Conservation (phyloP, 2,329 filamentous ascomycete species). For the Alternaria gaisen region DNA sequence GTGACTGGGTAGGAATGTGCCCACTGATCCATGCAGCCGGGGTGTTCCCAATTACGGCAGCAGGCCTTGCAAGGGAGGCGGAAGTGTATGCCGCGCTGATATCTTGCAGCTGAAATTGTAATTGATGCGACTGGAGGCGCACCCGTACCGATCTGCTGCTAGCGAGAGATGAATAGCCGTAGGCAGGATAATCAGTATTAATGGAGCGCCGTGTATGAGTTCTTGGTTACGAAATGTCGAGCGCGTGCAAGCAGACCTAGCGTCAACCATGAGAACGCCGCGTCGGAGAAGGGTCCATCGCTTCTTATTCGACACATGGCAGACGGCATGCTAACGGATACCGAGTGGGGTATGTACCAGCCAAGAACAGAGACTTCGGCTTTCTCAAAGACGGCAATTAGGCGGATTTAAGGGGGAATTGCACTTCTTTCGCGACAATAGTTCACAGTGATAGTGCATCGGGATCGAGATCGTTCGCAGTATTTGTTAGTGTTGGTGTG, state of each 20-base stretch:
- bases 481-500: neutral
- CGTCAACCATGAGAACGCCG: neutral
- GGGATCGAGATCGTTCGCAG: neutral
- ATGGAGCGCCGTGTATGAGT: neutral
- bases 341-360: neutral
- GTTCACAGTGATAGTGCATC: slow-evolving; percentile 1
- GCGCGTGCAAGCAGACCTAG: neutral
- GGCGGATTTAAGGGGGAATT: neutral
- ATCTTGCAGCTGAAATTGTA: neutral
- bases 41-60: slow-evolving; percentile 2
- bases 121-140: neutral
- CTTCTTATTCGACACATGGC: neutral
- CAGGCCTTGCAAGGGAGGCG: neutral
- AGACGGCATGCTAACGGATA: neutral
- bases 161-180: neutral
- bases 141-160: neutral
- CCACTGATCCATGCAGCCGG: neutral
- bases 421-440: neutral
- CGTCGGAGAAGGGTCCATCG: neutral
- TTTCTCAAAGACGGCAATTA: neutral
- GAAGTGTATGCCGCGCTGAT: neutral
- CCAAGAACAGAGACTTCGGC: neutral
- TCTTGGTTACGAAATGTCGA: neutral
- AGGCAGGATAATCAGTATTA: neutral
- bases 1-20: slow-evolving; percentile 2